Conservation (phyloP, 441 rosid species). For the Gossypium laxum region DNA sequence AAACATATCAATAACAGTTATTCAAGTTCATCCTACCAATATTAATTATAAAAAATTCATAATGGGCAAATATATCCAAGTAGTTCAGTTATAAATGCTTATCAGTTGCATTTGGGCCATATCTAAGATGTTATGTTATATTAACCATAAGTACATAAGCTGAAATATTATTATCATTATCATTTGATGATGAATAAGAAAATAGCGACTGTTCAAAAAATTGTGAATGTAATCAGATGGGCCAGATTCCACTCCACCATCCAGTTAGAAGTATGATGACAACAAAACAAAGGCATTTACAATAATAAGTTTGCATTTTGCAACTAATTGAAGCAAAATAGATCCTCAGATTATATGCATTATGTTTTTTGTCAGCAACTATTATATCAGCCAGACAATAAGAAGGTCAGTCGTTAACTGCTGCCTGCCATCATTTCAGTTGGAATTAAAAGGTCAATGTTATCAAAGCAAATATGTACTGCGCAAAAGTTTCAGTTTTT, state of each 20-base stretch:
- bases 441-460: not conserved
- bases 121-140: not conserved
- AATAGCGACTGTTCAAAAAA: not conserved
- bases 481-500: not conserved
- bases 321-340: not conserved
- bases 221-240: not conserved
- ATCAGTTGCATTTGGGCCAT: not conserved
- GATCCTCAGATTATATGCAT: not conserved
- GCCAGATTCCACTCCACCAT: not conserved
- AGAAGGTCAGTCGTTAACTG: not conserved
- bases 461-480: not conserved
- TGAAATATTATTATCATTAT: not conserved
- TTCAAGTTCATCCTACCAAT: not conserved
- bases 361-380: not conserved
- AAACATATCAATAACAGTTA: not conserved
- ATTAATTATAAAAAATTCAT: not conserved
- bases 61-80: not conserved
- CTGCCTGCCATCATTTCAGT: not conserved
- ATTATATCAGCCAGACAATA: not conserved
- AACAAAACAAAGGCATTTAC: not conserved
- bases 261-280: not conserved
- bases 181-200: not conserved
- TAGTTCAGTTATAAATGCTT: not conserved
- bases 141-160: not conserved
- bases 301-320: not conserved